Conservation (phyloP, 345 rosid species). For the Iberis pinnata region DNA sequence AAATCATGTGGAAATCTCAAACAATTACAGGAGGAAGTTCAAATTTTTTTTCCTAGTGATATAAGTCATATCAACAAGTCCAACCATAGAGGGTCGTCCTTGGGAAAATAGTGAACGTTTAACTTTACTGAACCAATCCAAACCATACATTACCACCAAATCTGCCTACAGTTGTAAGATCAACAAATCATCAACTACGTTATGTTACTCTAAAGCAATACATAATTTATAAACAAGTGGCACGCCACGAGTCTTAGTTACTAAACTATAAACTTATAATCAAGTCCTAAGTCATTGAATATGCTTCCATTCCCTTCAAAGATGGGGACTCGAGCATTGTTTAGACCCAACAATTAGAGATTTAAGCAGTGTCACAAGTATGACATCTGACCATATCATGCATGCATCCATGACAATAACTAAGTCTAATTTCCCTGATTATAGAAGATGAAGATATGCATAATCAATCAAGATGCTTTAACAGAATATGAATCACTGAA, state of each 20-base stretch:
- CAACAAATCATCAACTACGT: slow-evolving; percentile 5
- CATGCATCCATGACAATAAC: not conserved
- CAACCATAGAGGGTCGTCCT: too few species aligned
- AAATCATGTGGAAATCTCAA: slow-evolving; percentile 1
- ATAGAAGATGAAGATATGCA: too few species aligned
- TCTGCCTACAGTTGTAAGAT: slow-evolving; percentile 11
- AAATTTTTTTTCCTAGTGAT: not conserved
- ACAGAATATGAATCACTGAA: slow-evolving; percentile 8
- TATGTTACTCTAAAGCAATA: slow-evolving; percentile 11
- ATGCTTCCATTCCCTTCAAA: too few species aligned
- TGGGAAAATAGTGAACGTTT: too few species aligned
- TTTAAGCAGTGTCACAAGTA: too few species aligned
- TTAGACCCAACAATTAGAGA: too few species aligned
- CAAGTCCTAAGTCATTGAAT: too few species aligned
- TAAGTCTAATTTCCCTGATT: not conserved
- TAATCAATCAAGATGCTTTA: slow-evolving; percentile 3
- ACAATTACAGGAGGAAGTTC: not conserved
- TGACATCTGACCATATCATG: too few species aligned
- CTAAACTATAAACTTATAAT: too few species aligned
- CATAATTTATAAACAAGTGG: slow-evolving; percentile 12
- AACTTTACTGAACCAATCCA: too few species aligned
- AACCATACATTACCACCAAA: slow-evolving; percentile 8
- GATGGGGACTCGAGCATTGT: too few species aligned
- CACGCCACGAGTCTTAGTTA: too few species aligned
- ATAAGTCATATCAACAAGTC: not conserved